Conservation (phyloP, 2,329 filamentous ascomycete species). For the Pseudogymnoascus sp. region DNA sequence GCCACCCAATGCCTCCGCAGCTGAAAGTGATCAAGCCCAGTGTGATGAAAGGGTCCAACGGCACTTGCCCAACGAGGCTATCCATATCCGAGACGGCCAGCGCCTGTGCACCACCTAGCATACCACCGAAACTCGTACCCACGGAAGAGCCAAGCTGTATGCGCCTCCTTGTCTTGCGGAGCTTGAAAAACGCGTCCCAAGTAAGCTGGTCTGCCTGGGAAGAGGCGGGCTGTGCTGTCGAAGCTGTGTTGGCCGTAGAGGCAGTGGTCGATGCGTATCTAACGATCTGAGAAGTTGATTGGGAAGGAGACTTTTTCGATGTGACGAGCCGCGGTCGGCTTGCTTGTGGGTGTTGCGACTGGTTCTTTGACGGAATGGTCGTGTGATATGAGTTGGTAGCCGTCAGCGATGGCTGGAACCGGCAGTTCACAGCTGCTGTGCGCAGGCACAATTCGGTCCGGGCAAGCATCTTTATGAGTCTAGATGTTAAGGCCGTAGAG, state of each 20-base stretch:
- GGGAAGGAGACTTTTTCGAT: conserved; percentile 1
- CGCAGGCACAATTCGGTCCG: conserved; percentile 24
- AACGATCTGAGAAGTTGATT: conserved; percentile 2
- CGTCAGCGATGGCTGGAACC: conserved; percentile 25
- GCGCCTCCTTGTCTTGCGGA: conserved; percentile 76
- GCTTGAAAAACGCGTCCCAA: conserved; percentile 90
- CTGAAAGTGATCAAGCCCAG: conserved; percentile 72
- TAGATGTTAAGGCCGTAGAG: conserved; percentile 2
- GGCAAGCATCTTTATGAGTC: conserved; percentile 6
- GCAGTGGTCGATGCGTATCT: conserved; percentile 13
- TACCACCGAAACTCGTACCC: conserved; percentile 52
- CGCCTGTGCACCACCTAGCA: conserved; percentile 53
- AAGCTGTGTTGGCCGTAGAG: conserved; percentile 10
- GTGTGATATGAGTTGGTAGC: conserved; percentile 21
- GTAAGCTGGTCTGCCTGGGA: conserved; percentile 37
- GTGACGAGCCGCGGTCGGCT: neutral
- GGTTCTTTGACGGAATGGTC: conserved; percentile 22
- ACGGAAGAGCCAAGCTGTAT: conserved; percentile 75
- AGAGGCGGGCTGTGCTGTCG: conserved; percentile 4
- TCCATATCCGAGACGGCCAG: conserved; percentile 68
- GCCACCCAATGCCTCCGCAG: conserved; percentile 76
- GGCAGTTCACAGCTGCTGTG: conserved; percentile 25
- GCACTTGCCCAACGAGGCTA: conserved; percentile 59
- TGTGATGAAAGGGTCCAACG: conserved; percentile 80
- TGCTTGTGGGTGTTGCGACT: neutral